Evolutionary conservation across 441 rosid species (phyloP), one percentile per base, ranked within the genome.

Genomic region (Pelargonium fulgidum): DNA sequence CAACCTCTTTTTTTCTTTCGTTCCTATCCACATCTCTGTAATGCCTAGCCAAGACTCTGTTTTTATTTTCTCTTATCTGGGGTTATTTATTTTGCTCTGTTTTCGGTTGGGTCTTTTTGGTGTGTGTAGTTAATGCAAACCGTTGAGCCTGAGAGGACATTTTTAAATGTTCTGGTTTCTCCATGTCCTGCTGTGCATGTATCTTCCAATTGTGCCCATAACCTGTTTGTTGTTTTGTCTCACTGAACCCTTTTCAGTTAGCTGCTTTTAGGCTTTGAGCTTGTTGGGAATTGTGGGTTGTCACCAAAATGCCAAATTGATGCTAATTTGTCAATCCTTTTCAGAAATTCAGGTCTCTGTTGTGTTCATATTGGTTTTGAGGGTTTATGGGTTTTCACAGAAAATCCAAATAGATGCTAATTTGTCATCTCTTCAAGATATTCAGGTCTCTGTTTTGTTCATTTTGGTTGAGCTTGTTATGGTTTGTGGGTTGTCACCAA

Each of bases 1-100:
- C 42, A 39, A 39, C 75, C 78, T 44, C 64, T 70, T 67, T 69
- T 69, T 63, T 66, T 59, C 75, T 67, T 54, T 70, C 73, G 47
- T 79, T 75, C 66, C 70, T 68, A 56, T 26, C 45, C 44, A 50
- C 58, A 39, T 39, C 42, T 39, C 42, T 39, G 42, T 7, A 39
- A 39, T n/a, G n/a, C n/a, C n/a, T n/a, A 39, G 42, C 42, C 42
- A 39, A 39, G 42, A 7, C 42, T 39, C 42, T 39, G 42, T 39
- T 39, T 13, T 63, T 26, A n/a, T 66, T 8, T 24, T 24, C 12
- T 72, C 42, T 41, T 62, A 14, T 20, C 19, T 47, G 62, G 76
- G 74, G 68, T 52, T 52, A 64, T 66, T 66, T 68, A 50, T 48
- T 48, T 12, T 48, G 16, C 56, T 48, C 56, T 50, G 58, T 13